phyloP scores from a whole-genome alignment of 2,329 filamentous ascomycete genomes.

The Hypoxylon sp. region DNA sequence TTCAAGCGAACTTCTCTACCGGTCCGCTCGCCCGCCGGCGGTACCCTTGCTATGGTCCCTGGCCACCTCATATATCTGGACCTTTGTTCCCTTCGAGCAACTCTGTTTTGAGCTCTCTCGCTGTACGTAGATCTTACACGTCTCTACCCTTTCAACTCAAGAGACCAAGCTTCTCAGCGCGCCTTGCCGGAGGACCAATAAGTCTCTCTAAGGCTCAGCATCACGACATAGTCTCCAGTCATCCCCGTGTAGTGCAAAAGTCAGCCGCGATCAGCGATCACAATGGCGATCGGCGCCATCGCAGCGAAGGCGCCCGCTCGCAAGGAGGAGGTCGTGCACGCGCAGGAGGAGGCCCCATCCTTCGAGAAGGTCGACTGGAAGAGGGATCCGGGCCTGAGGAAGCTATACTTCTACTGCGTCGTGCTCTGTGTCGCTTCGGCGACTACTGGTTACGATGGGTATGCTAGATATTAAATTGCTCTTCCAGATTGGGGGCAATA shows the following conservation, averaged over 20 bases:
- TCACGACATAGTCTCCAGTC: conserved; percentile 17
- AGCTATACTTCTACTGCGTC: conserved; percentile 68
- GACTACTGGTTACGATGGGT: conserved; percentile 71
- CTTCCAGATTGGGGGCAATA: not conserved
- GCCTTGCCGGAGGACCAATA: conserved; percentile 22
- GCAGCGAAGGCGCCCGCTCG: conserved; percentile 43
- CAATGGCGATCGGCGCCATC: conserved; percentile 44
- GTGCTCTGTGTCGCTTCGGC: conserved; percentile 69
- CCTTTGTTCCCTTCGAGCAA: conserved; percentile 26
- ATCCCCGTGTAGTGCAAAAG: conserved; percentile 1
- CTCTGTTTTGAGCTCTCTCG: conserved; percentile 12
- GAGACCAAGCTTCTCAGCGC: conserved; percentile 29
- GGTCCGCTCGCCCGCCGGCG: conserved; percentile 52
- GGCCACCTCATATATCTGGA: conserved; percentile 48
- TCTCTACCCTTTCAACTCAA: conserved; percentile 29
- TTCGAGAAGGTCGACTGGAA: conserved; percentile 67
- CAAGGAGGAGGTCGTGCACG: conserved; percentile 47
- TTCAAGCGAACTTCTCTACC: conserved; percentile 46
- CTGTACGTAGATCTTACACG: conserved; percentile 23
- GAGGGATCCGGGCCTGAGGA: conserved; percentile 68
- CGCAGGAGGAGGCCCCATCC: conserved; percentile 64
- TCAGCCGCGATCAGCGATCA: conserved; percentile 17
- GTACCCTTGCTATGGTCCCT: conserved; percentile 37
- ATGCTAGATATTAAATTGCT: conserved; percentile 38
- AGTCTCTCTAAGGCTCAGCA: conserved; percentile 25